Evolutionary conservation across 164 flowering plant species (phyloP).

Genomic region (Sedum album): DNA sequence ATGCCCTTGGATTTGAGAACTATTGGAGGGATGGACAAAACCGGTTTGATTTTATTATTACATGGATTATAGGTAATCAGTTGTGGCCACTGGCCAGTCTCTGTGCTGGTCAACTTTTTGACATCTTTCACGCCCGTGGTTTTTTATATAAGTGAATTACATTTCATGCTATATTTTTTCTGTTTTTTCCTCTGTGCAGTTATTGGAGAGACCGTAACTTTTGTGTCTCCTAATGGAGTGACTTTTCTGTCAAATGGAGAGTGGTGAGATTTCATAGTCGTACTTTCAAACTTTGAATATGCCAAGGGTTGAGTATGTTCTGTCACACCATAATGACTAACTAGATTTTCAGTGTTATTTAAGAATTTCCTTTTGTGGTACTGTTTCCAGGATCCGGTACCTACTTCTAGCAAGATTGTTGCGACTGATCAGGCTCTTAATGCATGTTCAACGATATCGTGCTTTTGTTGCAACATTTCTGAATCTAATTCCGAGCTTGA

Average conservation of each 20-base stretch:
- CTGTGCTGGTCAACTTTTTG: background rate
- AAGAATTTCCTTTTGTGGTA: background rate
- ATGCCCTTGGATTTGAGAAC: constrained; percentile 64
- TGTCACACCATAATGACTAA: too few relatives aligned
- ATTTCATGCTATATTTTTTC: background rate
- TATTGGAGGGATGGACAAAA: constrained; percentile 95
- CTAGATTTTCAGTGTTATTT: background rate
- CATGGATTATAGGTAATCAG: constrained; percentile 79
- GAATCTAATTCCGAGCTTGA: constrained; percentile 79
- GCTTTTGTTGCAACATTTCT: constrained; percentile 89
- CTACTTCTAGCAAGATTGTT: constrained; percentile 94
- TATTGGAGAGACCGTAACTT: constrained; percentile 80
- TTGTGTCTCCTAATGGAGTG: constrained; percentile 44
- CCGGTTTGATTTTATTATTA: constrained; percentile 83
- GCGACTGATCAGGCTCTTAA: constrained; percentile 76
- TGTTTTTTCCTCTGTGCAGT: constrained; percentile 38
- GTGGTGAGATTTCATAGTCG: constrained; percentile 41
- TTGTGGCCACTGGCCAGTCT: background rate
- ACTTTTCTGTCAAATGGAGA: constrained; percentile 85
- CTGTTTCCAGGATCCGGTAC: constrained; percentile 77
- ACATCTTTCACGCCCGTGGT: background rate
- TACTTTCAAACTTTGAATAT: background rate
- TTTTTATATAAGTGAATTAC: background rate
- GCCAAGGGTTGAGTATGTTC: background rate
- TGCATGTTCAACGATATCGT: constrained; percentile 68